Base-by-base conservation (phyloP, 176 grass and related monocot species). In the Zea luxurians region DNA sequence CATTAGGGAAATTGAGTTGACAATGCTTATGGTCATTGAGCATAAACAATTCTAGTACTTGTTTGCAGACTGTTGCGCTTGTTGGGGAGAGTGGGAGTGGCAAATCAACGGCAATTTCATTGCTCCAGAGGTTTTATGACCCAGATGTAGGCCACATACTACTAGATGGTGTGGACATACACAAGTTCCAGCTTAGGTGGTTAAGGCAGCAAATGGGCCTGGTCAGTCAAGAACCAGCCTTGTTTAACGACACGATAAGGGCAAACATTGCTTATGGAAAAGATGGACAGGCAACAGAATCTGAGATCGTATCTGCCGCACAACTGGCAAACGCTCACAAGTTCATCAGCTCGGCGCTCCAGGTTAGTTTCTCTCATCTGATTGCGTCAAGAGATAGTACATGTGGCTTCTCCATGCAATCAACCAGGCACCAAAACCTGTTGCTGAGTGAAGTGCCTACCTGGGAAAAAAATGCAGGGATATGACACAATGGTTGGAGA, bases 401-500 rank as follows among this genome's bases (percentile, higher is more conserved):
- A 18, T 47, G 71, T 58, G 5, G 47, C 34, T 74, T 78, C 53
- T 45, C 20, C 73, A n/a, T 48, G 42, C 65, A 48, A 50, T 20
- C 15, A 55, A 49, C 6, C 5, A 67, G 61, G n/a, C 37, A 62
- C n/a, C 21, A 82, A 59, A 49, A 67, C 18, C 52, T 66, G 4
- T 53, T 72, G 36, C 54, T 74, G 18, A 89, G 61, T 71, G 9
- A 71, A 74, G 52, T 70, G 15, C 34, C 11, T 83, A 76, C 82
- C 84, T 87, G 58, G 27, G 27, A 27, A 27, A 27, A 75, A 35
- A 53, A 8, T 87, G 77, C 47, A 99, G 96, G 96, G 96, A 7
- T 99, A 99, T 48, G 92, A 89, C 43, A 96, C 96, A 55, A 66
- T 89, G 73, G 96, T 96, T 37, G 96, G 96, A 61, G 96, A 99